phyloP scores from a whole-genome alignment of 164 flowering plant species.

The Akebia trifoliata region DNA sequence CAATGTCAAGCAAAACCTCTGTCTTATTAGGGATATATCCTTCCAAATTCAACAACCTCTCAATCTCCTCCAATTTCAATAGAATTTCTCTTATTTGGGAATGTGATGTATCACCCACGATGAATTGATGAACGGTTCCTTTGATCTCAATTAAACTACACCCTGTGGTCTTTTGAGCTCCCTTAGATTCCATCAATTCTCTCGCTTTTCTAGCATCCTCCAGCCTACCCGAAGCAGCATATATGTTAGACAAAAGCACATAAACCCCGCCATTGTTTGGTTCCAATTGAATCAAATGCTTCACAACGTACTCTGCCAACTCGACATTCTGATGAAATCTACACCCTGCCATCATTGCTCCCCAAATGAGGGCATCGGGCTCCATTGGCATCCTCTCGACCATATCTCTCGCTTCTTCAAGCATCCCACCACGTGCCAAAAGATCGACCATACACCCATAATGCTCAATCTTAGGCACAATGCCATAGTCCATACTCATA shows the following conservation, averaged over 20 bases:
- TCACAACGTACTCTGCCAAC: conserved; percentile 23
- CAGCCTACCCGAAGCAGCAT: conserved; percentile 23
- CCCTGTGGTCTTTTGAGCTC: conserved; percentile 21
- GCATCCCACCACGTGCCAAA: conserved; percentile 29
- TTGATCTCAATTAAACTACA: conserved; percentile 26
- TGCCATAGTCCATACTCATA: conserved; percentile 21
- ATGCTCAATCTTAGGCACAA: conserved; percentile 32
- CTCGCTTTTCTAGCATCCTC: conserved; percentile 24
- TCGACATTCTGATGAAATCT: conserved; percentile 24
- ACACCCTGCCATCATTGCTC: conserved; percentile 34
- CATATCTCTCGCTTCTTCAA: conserved; percentile 25
- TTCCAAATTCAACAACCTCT: conserved; percentile 20
- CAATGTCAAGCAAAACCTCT: conserved; percentile 19
- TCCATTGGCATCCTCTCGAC: conserved; percentile 33
- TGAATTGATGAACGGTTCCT: conserved; percentile 20
- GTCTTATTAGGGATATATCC: conserved; percentile 17
- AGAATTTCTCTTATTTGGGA: conserved; percentile 22
- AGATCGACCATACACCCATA: conserved; percentile 50
- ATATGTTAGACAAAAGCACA: conserved; percentile 29
- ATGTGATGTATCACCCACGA: conserved; percentile 22
- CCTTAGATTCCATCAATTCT: conserved; percentile 16
- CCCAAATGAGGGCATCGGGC: conserved; percentile 37
- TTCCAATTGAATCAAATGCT: conserved; percentile 24
- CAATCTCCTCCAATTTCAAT: conserved; percentile 26
- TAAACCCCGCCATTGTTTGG: conserved; percentile 26